phyloP scores from a whole-genome alignment of 73 alveolate species.

The Paramecium tetraurelia region DNA sequence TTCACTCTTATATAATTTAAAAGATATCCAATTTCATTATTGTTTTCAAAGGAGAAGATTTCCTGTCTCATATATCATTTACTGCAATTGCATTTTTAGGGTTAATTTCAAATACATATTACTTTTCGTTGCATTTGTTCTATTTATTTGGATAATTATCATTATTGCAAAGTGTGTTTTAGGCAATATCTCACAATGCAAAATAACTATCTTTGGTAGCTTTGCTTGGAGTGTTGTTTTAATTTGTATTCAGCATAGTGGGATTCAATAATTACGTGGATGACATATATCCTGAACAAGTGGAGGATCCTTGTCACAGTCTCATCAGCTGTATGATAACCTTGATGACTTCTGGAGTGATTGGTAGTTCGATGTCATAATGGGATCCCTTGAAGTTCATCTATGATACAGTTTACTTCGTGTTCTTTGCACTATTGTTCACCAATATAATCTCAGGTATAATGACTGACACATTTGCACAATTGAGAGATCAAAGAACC shows the following conservation, averaged over 20 bases:
- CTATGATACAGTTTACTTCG: conserved; percentile 41
- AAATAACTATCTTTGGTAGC: conserved; percentile 30
- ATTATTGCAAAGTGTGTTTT: background rate
- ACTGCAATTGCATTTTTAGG: conserved; percentile 16
- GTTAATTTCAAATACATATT: background rate
- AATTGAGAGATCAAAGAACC: conserved; percentile 58
- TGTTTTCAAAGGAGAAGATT: conserved; percentile 10
- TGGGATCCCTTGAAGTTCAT: conserved; percentile 61
- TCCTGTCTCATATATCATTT: background rate
- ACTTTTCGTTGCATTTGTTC: conserved; percentile 26
- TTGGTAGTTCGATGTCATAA: conserved; percentile 50
- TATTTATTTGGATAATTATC: conserved; percentile 30
- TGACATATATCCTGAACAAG: conserved; percentile 41
- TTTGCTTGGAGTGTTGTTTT: conserved; percentile 16
- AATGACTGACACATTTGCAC: conserved; percentile 55
- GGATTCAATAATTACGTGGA: conserved; percentile 48
- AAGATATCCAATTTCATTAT: background rate
- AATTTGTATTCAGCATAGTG: conserved; percentile 38
- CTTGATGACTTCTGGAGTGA: conserved; percentile 56
- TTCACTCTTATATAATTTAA: background rate
- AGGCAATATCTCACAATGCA: conserved; percentile 44
- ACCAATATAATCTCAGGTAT: conserved; percentile 56
- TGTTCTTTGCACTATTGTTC: conserved; percentile 39
- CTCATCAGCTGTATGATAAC: conserved; percentile 54
- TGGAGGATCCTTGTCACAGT: conserved; percentile 25